phyloP scores from a whole-genome alignment of 106 monocot species.

The Allium sativum region DNA sequence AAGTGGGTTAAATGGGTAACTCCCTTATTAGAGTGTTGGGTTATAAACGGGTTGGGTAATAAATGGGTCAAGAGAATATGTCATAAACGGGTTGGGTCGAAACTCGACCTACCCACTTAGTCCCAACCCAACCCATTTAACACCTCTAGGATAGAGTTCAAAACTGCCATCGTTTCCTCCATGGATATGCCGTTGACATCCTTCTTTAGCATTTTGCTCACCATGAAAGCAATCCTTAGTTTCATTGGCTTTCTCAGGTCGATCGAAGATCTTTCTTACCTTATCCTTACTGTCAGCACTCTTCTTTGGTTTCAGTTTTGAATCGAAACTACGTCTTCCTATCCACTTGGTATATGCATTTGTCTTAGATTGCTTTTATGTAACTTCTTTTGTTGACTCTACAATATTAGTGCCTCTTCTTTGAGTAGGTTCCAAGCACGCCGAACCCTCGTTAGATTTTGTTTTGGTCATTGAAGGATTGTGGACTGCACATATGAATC shows the following conservation, averaged over 20 bases:
- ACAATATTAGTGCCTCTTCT: slow-evolving; percentile 19
- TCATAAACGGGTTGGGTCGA: no score
- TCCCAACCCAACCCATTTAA: no score
- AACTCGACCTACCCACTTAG: no score
- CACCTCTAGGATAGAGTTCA: no score
- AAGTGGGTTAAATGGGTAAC: no score
- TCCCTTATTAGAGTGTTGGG: no score
- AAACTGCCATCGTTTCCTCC: no score
- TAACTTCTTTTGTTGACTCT: slow-evolving; percentile 15
- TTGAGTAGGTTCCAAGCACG: slow-evolving; percentile 14
- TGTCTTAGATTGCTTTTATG: slow-evolving; percentile 3
- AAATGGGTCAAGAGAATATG: no score
- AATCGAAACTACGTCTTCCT: not conserved
- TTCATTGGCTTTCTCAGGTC: slow-evolving; percentile 8
- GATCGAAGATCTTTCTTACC: slow-evolving; percentile 12
- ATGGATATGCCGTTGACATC: no score
- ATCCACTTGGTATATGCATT: slow-evolving; percentile 3
- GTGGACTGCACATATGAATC: slow-evolving; percentile 45
- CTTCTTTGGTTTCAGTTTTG: slow-evolving; percentile 3
- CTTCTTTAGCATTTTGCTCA: no score
- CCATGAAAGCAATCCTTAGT: not conserved
- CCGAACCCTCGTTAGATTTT: slow-evolving; percentile 7
- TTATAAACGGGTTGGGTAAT: no score
- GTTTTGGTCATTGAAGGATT: slow-evolving; percentile 9
- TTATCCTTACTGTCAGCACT: slow-evolving; percentile 19